Evolutionary conservation across 179 eudicot genomes (phyloP), one percentile per base, ranked within the genome.

Genomic region (Silene vulgaris): DNA sequence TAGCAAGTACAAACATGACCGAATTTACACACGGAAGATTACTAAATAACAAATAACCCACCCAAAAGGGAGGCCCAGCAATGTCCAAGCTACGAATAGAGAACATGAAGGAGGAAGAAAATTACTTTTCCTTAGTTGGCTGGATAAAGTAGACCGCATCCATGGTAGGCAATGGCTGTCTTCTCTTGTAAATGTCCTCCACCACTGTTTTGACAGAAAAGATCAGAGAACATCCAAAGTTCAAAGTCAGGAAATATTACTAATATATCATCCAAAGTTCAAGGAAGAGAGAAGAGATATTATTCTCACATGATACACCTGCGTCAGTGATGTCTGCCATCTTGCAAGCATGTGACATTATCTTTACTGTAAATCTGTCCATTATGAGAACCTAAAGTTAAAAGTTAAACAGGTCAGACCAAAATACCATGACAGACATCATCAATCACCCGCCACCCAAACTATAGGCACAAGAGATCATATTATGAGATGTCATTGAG

Each of bases 311-410:
- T 87, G 99, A 90, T 77, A 95, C 95, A 83, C 97, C 99, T 84
- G 92, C 95, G 62, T 90, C 93, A 2, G 97, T 95, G 78, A 95
- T 92, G 86, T 95, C 99, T 45, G 96, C 97, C 97, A 92, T 92
- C 89, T 92, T 95, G 92, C 97, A 95, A 62, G 99, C 87, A 77
- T 77, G 83, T 17, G 99, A 92, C 91, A 95, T 88, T 80, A 95
- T 83, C 89, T 90, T 95, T 60, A 87, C 89, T 13, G 97, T 95
- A 70, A 89, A 81, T 84, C 84, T 92, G 87, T 95, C 99, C 97
- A 95, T 90, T 84, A 95, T 90, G 81, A 95, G 97, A 76, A 95
- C 99, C 99, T 95, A 77, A 79, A 64, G 78, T 66, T 70, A 79
- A 37, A 81, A 74, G 61, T 52, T 61, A 71, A 32, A 66, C 45